Evolutionary conservation across 1,139 yeast genomes (phyloP), one percentile per base, ranked within the genome.

Genomic region (Saccharomyces hybrid): DNA sequence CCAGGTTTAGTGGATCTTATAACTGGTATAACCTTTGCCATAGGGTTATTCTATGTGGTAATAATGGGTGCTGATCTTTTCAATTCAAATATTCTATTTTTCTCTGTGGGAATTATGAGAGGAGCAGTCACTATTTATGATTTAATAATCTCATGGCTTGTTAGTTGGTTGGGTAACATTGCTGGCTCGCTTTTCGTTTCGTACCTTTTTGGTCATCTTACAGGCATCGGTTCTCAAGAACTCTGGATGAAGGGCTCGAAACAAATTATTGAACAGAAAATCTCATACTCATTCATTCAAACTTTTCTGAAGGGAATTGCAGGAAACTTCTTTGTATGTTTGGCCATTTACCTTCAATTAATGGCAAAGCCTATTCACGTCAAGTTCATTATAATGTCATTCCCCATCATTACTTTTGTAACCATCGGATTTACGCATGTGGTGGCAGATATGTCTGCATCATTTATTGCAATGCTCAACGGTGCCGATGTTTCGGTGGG

Each of bases 281-380:
- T 76, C 8, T 59, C 72, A 0, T 74, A 62, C 54, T 61, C 79
- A 2, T 86, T 85, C 64, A 77, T 79, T 51, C 75, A 85, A 61
- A 83, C 84, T 1, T 73, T 86, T 51, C 57, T 86, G 20, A 83
- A 80, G 63, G 88, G 81, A 0, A 77, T 84, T 41, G 89, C 86
- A 0, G 91, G 93, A 34, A 88, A 88, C 66, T 86, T 86, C 64
- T 84, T 76, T 63, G 95, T 87, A 25, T 81, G 84, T 52, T 70
- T 87, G 50, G 95, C 90, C 0, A 82, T 86, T 8, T 87, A 85
- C 68, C 70, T 87, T 53, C 95, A 87, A 65, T 71, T 88, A 41
- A 79, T 86, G 83, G 86, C 85, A 7, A 85, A 84, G 63, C 95
- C 95, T 0, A 63, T 84, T n/a, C 95, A 87, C 64, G 95, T 88